A percentile compares a stretch with the other conserved stretches of the same genome.
Conservation (phyloP, 2,329 filamentous ascomycete genomes). For the Curvularia eragrostidis region DNA sequence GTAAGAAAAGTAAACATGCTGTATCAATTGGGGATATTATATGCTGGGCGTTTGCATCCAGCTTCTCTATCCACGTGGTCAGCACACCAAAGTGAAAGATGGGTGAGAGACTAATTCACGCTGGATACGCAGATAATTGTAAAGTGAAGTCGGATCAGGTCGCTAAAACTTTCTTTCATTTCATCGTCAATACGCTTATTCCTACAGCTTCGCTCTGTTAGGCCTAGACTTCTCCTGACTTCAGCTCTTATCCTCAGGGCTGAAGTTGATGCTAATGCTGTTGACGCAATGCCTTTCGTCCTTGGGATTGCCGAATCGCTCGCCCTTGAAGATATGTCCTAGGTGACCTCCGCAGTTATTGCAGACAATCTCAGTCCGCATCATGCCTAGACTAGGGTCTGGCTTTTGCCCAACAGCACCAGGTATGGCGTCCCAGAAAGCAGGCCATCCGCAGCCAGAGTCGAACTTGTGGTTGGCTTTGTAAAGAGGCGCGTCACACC, state of each 20-base stretch:
- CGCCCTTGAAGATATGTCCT: constrained; percentile 91
- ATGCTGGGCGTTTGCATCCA: background rate
- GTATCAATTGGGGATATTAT: no score
- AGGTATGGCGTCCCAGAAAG: constrained; percentile 94
- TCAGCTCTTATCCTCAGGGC: constrained; percentile 68
- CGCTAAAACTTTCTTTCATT: constrained; percentile 5
- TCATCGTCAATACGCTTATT: constrained; percentile 10
- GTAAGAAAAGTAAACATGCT: background rate
- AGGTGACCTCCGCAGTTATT: constrained; percentile 91
- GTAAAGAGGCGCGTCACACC: constrained; percentile 87
- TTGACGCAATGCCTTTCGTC: constrained; percentile 98
- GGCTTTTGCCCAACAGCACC: constrained; percentile 84
- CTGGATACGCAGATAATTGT: background rate
- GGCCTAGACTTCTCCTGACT: background rate
- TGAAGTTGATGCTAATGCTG: constrained; percentile 86
- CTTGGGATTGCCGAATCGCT: constrained; percentile 82
- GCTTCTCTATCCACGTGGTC: background rate
- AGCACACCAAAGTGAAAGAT: background rate
- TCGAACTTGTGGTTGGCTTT: constrained; percentile 94
- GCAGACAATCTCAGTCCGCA: constrained; percentile 91
- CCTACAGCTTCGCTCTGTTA: constrained; percentile 8
- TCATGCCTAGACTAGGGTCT: constrained; percentile 80
- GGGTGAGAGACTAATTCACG: background rate
- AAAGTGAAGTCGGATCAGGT: background rate
- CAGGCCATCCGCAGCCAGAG: constrained; percentile 96